phyloP scores from a whole-genome alignment of 2,329 filamentous ascomycete species.

The Claviceps maximensis region DNA sequence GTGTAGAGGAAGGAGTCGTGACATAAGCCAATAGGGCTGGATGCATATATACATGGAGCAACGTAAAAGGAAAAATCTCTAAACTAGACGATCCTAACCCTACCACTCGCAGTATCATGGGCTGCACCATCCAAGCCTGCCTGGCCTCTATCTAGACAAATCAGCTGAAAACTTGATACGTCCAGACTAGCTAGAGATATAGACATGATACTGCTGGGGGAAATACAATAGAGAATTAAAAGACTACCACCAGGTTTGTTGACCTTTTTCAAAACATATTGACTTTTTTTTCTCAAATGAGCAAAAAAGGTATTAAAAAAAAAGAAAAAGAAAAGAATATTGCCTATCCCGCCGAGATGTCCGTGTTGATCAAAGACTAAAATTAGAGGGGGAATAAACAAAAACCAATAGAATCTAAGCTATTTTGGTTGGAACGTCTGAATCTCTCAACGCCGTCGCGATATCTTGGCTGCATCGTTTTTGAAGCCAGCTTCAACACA shows the following conservation, averaged over 20 bases:
- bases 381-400: not conserved
- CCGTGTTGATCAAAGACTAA: not conserved
- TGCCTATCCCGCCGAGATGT: conserved; percentile 4
- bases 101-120: not conserved
- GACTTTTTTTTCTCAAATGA: conserved; percentile 9
- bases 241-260: conserved; percentile 1
- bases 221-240: conserved; percentile 3
- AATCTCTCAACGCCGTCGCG: not conserved
- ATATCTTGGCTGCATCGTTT: not conserved
- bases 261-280: conserved; percentile 4
- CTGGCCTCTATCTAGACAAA: not conserved
- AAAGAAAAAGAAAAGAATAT: conserved; percentile 6
- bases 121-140: not conserved
- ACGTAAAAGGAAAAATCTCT: no score
- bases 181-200: not conserved
- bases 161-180: no score
- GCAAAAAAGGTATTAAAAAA: not conserved
- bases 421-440: conserved; percentile 1
- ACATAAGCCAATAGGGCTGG: no score
- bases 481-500: not conserved
- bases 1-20: no score
- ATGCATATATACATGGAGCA: no score
- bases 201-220: not conserved
- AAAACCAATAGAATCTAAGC: not conserved
- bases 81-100: no score